phyloP scores from a whole-genome alignment of 768 basidiomycete species.

The Tylopilus rubrobrunneus region DNA sequence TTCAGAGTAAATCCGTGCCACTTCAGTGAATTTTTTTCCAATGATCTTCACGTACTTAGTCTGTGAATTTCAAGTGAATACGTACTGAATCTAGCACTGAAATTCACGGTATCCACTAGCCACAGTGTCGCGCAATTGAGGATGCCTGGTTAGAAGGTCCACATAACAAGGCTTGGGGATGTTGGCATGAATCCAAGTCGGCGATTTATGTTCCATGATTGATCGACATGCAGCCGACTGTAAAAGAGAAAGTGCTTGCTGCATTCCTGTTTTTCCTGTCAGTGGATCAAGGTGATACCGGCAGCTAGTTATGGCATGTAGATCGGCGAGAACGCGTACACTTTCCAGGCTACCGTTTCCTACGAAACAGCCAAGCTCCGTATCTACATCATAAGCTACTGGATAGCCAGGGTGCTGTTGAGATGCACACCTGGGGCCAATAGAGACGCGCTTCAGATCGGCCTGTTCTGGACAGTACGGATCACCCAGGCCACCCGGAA shows the following conservation, averaged over 20 bases:
- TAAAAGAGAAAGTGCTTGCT: background rate
- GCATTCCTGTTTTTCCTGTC: background rate
- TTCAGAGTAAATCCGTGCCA: no score
- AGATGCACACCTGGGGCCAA: no score
- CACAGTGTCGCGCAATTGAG: no score
- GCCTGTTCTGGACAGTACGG: background rate
- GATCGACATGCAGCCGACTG: background rate
- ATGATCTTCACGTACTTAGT: no score
- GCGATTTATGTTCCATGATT: background rate
- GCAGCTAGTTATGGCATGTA: background rate
- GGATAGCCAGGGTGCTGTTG: no score
- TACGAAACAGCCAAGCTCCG: background rate
- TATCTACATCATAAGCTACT: background rate
- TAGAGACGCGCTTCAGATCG: background rate
- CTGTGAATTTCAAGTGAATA: no score
- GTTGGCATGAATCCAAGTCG: no score
- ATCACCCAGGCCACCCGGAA: background rate
- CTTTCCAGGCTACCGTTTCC: background rate
- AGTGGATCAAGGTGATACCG: background rate
- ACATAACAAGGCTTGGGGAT: no score
- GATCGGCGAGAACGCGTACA: background rate
- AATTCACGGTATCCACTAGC: no score
- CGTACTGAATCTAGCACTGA: no score
- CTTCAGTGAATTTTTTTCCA: no score
- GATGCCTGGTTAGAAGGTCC: no score